Conservation (phyloP, 2,329 filamentous ascomycete species). For the Arthrobotrys sphaeroides region DNA sequence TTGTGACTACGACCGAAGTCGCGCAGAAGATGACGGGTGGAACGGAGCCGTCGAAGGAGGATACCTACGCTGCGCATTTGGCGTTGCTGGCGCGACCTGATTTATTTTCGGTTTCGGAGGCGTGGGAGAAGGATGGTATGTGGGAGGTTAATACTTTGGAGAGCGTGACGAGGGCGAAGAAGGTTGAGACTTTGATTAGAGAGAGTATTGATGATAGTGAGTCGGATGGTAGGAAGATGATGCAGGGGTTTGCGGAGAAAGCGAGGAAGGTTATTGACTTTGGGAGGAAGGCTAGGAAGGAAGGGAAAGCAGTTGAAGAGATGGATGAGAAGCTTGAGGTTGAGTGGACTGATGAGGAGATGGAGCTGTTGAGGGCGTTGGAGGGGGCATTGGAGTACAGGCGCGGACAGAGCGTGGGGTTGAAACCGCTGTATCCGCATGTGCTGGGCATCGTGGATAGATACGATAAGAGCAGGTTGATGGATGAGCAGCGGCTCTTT, state of each 20-base stretch:
- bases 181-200: constrained; percentile 6
- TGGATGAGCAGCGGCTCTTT: constrained; percentile 67
- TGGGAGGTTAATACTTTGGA: constrained; percentile 69
- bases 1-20: constrained; percentile 53
- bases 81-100: constrained; percentile 69
- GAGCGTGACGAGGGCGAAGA: constrained; percentile 56
- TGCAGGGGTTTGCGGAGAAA: constrained; percentile 64
- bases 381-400: constrained; percentile 72
- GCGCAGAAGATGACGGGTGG: constrained; percentile 56
- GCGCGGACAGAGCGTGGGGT: constrained; percentile 66
- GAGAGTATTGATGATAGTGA: constrained; percentile 41
- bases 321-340: constrained; percentile 46
- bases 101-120: constrained; percentile 63
- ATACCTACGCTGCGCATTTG: constrained; percentile 76
- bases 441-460: constrained; percentile 71
- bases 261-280: constrained; percentile 66
- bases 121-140: constrained; percentile 63
- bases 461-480: constrained; percentile 67
- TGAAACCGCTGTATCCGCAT: constrained; percentile 71
- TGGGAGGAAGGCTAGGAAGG: constrained; percentile 65
- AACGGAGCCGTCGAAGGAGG: constrained; percentile 63
- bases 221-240: constrained; percentile 57
- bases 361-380: constrained; percentile 73
- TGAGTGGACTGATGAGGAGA: constrained; percentile 66
- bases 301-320: constrained; percentile 28